Conservation (phyloP, 768 basidiomycete species). For the Gloeopeniophorella convolvens region DNA sequence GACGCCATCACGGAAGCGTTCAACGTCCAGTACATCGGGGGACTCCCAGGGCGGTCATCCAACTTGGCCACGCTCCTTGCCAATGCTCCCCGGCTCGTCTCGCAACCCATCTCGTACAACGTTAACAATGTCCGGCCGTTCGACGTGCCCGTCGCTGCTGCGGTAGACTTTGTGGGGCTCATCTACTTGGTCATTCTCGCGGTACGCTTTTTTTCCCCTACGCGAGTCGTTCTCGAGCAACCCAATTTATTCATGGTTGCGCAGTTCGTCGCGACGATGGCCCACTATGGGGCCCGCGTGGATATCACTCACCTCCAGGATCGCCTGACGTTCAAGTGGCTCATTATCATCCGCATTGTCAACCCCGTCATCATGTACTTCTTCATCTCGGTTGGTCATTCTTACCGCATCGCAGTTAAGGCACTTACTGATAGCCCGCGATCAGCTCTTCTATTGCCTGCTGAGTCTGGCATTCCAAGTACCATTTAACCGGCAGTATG, state of each 20-base stretch:
- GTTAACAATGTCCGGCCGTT: constrained; percentile 50
- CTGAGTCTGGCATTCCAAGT: constrained; percentile 55
- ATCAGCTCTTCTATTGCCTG: constrained; percentile 50
- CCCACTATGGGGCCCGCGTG: constrained; percentile 29
- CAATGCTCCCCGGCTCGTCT: constrained; percentile 44
- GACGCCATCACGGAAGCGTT: constrained; percentile 34
- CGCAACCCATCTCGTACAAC: constrained; percentile 42
- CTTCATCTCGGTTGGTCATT: constrained; percentile 19
- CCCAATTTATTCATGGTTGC: neutral
- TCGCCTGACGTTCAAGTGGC: constrained; percentile 32
- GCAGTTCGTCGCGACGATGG: constrained; percentile 13
- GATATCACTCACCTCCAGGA: constrained; percentile 33
- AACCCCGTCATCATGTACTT: constrained; percentile 38
- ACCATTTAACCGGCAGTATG: constrained; percentile 44
- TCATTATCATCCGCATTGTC: constrained; percentile 36
- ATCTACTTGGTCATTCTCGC: constrained; percentile 29
- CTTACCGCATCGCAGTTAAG: neutral
- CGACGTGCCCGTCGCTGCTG: constrained; percentile 41
- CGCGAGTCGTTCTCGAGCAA: neutral
- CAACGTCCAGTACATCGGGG: constrained; percentile 28
- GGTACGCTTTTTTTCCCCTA: constrained; percentile 16
- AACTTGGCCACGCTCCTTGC: constrained; percentile 34
- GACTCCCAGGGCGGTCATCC: constrained; percentile 23
- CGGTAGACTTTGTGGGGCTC: constrained; percentile 29
- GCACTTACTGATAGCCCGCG: neutral